phyloP scores from a whole-genome alignment of 179 eudicot genomes.

The Beta lomatogona region DNA sequence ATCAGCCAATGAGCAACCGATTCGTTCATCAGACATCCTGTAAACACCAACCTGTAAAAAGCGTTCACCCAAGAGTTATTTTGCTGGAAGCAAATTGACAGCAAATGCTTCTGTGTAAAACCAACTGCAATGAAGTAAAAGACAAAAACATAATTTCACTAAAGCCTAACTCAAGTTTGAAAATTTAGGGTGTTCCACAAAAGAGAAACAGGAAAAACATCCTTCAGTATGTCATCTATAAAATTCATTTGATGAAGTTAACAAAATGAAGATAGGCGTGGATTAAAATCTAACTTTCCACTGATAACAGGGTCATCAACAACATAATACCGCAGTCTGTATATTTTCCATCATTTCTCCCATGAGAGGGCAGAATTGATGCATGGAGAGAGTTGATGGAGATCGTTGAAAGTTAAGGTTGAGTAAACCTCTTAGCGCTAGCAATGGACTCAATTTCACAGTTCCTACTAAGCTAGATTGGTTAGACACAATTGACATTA shows the following conservation, averaged over 20 bases:
- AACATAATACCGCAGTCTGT: background rate
- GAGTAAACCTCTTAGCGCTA: too few relatives aligned
- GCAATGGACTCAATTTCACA: too few relatives aligned
- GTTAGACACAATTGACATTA: too few relatives aligned
- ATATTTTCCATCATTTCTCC: background rate
- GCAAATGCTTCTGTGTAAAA: background rate
- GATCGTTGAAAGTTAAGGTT: background rate
- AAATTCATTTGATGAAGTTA: background rate
- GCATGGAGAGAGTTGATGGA: background rate
- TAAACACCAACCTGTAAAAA: constrained; percentile 86
- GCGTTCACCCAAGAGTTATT: constrained; percentile 18
- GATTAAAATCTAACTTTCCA: background rate
- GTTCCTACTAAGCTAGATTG: too few relatives aligned
- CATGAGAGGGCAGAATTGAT: background rate
- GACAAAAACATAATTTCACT: background rate
- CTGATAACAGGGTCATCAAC: background rate
- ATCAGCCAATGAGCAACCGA: constrained; percentile 97
- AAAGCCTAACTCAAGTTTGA: constrained; percentile 2
- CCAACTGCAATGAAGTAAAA: background rate
- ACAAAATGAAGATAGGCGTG: background rate
- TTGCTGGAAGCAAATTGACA: background rate
- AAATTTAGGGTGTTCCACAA: background rate
- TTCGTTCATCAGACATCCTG: constrained; percentile 89
- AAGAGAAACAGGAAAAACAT: background rate
- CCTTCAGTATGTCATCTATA: background rate